phyloP scores from a whole-genome alignment of 495 filamentous ascomycete genomes.

The Aspergillus cavernicola region DNA sequence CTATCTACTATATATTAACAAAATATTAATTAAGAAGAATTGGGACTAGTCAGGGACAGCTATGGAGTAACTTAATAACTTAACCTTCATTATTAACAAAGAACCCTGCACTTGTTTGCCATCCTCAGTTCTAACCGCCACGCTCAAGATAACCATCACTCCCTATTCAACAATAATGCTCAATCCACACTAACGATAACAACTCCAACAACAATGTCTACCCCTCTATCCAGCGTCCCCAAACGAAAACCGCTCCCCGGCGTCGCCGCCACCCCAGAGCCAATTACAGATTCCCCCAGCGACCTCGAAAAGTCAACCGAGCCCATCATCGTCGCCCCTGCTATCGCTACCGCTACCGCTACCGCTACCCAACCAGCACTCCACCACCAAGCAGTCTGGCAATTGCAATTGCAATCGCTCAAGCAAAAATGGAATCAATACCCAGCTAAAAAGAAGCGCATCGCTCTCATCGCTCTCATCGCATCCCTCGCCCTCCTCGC shows the following conservation, averaged over 20 bases:
- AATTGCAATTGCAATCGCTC: not conserved
- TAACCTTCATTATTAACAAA: not conserved
- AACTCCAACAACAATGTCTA: not conserved
- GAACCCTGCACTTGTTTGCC: not conserved
- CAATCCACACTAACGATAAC: too few relatives aligned
- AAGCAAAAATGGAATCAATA: constrained; percentile 7
- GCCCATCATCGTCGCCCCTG: not conserved
- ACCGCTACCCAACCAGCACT: constrained; percentile 7
- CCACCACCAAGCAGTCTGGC: not conserved
- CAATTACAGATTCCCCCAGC: not conserved
- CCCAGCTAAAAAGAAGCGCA: constrained; percentile 19
- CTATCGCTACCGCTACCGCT: not conserved
- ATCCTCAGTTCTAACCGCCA: too few relatives aligned
- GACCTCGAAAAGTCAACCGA: constrained; percentile 5
- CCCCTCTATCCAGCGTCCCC: constrained; percentile 4
- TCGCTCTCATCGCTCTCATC: constrained; percentile 26
- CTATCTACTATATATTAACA: too few relatives aligned
- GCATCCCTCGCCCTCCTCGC: constrained; percentile 38
- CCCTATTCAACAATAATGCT: too few relatives aligned
- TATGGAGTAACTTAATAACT: not conserved
- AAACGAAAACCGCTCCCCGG: constrained; percentile 18
- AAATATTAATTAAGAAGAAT: not conserved
- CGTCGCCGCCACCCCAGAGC: not conserved
- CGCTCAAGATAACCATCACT: too few relatives aligned
- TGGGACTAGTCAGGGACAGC: constrained; percentile 4